Conservation (phyloP, 2,329 filamentous ascomycete genomes). For the Fusarium algeriense region DNA sequence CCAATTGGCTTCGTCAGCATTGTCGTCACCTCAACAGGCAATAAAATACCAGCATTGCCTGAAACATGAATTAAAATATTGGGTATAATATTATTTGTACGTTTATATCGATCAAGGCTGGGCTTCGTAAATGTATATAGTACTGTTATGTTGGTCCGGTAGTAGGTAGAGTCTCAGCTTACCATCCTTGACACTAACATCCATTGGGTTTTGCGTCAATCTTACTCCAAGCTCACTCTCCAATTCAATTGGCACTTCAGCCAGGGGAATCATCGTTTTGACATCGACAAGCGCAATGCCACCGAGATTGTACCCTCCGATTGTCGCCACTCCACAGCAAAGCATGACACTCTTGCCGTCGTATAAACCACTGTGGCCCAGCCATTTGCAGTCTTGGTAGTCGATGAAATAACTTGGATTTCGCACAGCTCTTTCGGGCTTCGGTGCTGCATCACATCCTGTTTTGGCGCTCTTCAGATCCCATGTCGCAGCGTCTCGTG, state of each 20-base stretch:
- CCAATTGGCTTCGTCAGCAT: constrained; percentile 21
- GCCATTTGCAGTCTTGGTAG: constrained; percentile 66
- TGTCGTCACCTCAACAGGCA: constrained; percentile 31
- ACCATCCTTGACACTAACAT: constrained; percentile 58
- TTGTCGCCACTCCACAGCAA: constrained; percentile 59
- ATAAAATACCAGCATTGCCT: background rate
- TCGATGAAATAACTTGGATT: constrained; percentile 62
- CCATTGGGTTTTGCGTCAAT: constrained; percentile 63
- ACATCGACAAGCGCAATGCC: constrained; percentile 62
- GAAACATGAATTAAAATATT: background rate
- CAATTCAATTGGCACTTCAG: constrained; percentile 60
- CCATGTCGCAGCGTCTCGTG: constrained; percentile 56
- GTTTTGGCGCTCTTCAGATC: constrained; percentile 39
- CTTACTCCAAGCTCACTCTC: constrained; percentile 54
- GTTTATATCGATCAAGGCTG: constrained; percentile 24
- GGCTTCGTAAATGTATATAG: constrained; percentile 62
- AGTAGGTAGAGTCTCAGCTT: constrained; percentile 60
- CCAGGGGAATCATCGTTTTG: constrained; percentile 58
- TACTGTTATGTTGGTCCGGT: constrained; percentile 61
- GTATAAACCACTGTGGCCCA: constrained; percentile 56
- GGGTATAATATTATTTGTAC: background rate
- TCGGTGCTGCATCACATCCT: constrained; percentile 34
- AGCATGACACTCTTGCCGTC: constrained; percentile 59
- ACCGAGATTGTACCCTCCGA: constrained; percentile 54
- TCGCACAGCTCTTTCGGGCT: constrained; percentile 33